phyloP scores from a whole-genome alignment of 2,329 filamentous ascomycete genomes.

The Nigrospora osmanthi region DNA sequence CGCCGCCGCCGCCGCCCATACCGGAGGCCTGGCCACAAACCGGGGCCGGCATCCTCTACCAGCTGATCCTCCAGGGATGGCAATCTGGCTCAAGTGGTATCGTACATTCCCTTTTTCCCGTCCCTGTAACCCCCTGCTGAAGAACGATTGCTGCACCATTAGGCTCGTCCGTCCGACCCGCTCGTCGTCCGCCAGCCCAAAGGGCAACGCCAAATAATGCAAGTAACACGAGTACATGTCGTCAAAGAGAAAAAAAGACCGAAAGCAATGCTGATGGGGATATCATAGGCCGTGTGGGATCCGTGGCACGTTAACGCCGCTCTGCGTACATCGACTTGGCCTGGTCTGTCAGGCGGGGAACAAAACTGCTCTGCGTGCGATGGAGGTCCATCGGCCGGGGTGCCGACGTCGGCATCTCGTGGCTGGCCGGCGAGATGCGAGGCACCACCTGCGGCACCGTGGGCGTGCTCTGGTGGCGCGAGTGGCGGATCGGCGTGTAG shows the following conservation, averaged over 20 bases:
- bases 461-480: constrained; percentile 23
- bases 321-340: constrained; percentile 10
- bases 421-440: constrained; percentile 1
- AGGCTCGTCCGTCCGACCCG: no score
- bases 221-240: no score
- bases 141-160: no score
- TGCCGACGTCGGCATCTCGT: constrained; percentile 3
- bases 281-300: no score
- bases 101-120: no score
- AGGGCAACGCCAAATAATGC: no score
- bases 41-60: neutral
- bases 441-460: constrained; percentile 6
- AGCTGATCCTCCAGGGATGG: neutral
- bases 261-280: no score
- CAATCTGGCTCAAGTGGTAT: neutral
- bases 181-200: no score
- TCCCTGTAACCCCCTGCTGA: no score
- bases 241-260: no score
- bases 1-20: neutral
- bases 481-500: constrained; percentile 10
- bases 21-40: neutral
- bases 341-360: constrained; percentile 8
- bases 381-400: constrained; percentile 4
- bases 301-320: constrained; percentile 8
- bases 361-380: constrained; percentile 8